Evolutionary conservation across 2,329 filamentous ascomycete species (phyloP), one percentile per base, ranked within the genome.

Genomic region (Aureobasidium zeae): DNA sequence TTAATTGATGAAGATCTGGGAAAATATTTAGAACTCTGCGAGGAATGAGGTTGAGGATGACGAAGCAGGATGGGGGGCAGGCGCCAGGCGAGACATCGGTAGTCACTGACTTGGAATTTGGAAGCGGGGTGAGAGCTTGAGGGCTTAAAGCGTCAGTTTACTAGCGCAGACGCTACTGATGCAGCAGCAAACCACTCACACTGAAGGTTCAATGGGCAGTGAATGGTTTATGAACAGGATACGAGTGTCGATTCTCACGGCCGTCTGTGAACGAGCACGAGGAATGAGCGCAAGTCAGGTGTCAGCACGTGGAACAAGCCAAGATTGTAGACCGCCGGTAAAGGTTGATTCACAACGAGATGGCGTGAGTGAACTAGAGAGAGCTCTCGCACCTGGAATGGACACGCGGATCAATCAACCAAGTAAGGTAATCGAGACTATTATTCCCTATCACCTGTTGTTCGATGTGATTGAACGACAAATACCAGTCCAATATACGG

Each of bases 31-130:
- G 28, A 19, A 22, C 28, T 16, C 28, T 32, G 37, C 37, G 32
- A 32, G 37, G n/a, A n/a, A n/a, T 13, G n/a, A 24, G 29, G 37
- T 41, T 41, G 37, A 41, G 37, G 28, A 41, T 41, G 37, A 41
- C 37, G 28, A 41, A 32, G 37, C 37, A 20, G 28, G 29, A 32
- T 19, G 28, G 32, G 37, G 26, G 11, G 22, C 22, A 32, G 37
- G 37, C 26, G 11, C 6, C 22, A 32, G 37, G 37, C 26, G 37
- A 32, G 25, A 41, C 37, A 28, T 41, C 37, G 37, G 37, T 41
- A 41, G 36, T 26, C 26, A 39, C 37, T 41, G 26, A 41, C 37
- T 21, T 25, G 22, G 22, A n/a, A n/a, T n/a, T n/a, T 30, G 36
- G 26, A 39, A 38, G 17, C 30, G 25, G 36, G 36, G 36, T n/a